Evolutionary conservation across 2,329 filamentous ascomycete species (phyloP).

Genomic region (Podosphaera xanthii): DNA sequence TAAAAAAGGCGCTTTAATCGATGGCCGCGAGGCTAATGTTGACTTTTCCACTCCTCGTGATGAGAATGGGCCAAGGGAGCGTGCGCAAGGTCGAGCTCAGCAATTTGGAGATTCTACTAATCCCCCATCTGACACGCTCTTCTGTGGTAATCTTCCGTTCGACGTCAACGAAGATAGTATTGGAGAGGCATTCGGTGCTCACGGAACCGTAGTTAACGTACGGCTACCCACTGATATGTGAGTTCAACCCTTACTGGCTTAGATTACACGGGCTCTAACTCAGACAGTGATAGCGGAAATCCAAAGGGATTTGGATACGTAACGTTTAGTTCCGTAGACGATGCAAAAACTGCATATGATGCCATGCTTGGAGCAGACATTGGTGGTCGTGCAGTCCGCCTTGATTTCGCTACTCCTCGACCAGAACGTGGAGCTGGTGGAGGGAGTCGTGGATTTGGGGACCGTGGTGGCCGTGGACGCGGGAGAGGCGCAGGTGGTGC

Average conservation of each 20-base stretch:
- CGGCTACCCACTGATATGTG: slow-evolving; percentile 44
- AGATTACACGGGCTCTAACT: neutral
- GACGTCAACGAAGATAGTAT: slow-evolving; percentile 41
- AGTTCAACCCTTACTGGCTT: slow-evolving; percentile 6
- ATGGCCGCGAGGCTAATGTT: slow-evolving; percentile 44
- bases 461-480: slow-evolving; percentile 19
- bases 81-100: slow-evolving; percentile 26
- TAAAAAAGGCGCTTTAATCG: slow-evolving; percentile 41
- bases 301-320: slow-evolving; percentile 58
- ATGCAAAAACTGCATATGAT: slow-evolving; percentile 39
- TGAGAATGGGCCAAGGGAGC: slow-evolving; percentile 23
- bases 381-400: slow-evolving; percentile 38
- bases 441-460: slow-evolving; percentile 19
- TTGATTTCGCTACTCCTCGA: slow-evolving; percentile 44
- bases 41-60: slow-evolving; percentile 44
- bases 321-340: slow-evolving; percentile 42
- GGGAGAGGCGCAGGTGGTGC: slow-evolving; percentile 19
- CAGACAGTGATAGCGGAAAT: slow-evolving; percentile 31
- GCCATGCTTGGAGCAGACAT: slow-evolving; percentile 40
- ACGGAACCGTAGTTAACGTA: slow-evolving; percentile 40
- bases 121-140: slow-evolving; percentile 43
- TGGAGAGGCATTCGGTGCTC: slow-evolving; percentile 36
- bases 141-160: slow-evolving; percentile 51
- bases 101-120: slow-evolving; percentile 40
- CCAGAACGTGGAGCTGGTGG: slow-evolving; percentile 25